Evolutionary conservation across 768 basidiomycete genomes (phyloP).

Genomic region (Galerina sulciceps): DNA sequence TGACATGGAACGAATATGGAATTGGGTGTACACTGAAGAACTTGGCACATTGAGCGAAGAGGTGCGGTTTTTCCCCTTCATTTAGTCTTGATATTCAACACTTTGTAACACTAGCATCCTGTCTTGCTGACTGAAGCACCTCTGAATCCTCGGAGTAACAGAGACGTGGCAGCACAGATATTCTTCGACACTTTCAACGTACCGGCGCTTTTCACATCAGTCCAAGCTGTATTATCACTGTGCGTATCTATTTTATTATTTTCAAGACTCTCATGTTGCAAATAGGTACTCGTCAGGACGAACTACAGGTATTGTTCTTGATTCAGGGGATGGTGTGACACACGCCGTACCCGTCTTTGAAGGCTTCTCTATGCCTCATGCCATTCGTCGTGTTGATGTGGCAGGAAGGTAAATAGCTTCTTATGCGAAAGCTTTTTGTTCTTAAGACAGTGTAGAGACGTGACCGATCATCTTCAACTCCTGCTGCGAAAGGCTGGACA

Average conservation of each 20-base stretch:
- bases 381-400: constrained; percentile 93
- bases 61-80: constrained; percentile 47
- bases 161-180: constrained; percentile 96
- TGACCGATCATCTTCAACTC: constrained; percentile 95
- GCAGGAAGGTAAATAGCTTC: constrained; percentile 79
- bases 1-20: constrained; percentile 99
- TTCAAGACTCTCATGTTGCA: constrained; percentile 13
- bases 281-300: constrained; percentile 95
- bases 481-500: constrained; percentile 94
- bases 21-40: constrained; percentile 96
- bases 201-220: constrained; percentile 93
- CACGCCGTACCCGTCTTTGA: constrained; percentile 99
- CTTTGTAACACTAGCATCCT: constrained; percentile 72
- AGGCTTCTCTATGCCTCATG: constrained; percentile 99
- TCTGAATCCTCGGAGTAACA: constrained; percentile 93
- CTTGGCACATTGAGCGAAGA: constrained; percentile 96
- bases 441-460: constrained; percentile 65
- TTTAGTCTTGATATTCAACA: constrained; percentile 18
- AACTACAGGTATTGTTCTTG: constrained; percentile 98
- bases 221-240: constrained; percentile 97
- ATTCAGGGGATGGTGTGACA: constrained; percentile 98
- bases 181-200: constrained; percentile 99
- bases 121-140: constrained; percentile 97
- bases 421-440: constrained; percentile 11
- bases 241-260: constrained; percentile 43